Evolutionary conservation across 2,329 filamentous ascomycete genomes (phyloP), one percentile per base, ranked within the genome.

Genomic region (Fusarium annulatum): DNA sequence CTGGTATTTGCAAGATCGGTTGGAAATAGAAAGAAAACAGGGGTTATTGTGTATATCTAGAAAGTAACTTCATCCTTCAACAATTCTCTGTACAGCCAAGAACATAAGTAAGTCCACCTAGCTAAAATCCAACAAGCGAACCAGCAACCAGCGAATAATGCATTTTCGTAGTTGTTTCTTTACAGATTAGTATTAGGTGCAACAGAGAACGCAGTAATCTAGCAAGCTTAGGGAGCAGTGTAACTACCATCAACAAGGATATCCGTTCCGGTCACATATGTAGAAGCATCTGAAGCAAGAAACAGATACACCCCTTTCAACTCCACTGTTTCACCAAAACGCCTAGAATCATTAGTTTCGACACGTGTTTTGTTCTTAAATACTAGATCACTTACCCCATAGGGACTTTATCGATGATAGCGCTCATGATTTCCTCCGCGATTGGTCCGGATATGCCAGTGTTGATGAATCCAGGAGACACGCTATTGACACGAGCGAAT

Each of bases 301-400:
- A 42, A 42, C 41, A n/a, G 41, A n/a, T 42, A n/a, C 14, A 4
- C 9, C 1, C 41, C 21, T 4, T 42, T 42, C 12, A 41, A 6
- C 21, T 41, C 21, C 12, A 41, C 39, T n/a, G 38, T 41, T 41
- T 41, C 38, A 41, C 19, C 38, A 41, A 41, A 41, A 6, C 38
- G 38, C 38, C 38, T 14, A 21, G 38, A 21, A 8, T 14, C 12
- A 41, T 41, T 15, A 41, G 12, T 6, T 15, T 41, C 4, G 15
- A 6, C 5, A 41, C 19, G n/a, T 1, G 0, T 6, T 41, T n/a
- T 41, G 12, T 41, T n/a, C 21, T n/a, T 2, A 15, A 41, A 0
- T 14, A 41, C 15, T 12, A 21, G 7, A 15, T 15, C 0, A 41
- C 21, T 21, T 15, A n/a, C 21, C 12, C 21, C 12, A n/a, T 41